Conservation (phyloP, 345 rosid species). For the Erodium maritimum region DNA sequence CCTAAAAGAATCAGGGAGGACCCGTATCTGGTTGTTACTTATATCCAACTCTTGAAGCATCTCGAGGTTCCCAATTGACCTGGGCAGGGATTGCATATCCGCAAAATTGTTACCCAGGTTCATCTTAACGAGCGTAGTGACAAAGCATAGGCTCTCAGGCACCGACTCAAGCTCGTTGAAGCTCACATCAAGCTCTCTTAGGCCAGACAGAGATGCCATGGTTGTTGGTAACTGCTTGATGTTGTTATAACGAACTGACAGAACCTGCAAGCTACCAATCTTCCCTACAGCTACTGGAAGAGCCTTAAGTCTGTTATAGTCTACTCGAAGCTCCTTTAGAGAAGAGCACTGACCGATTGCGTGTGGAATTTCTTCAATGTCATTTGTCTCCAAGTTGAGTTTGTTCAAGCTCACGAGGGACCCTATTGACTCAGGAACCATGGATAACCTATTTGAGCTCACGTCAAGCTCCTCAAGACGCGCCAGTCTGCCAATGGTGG, state of each 20-base stretch:
- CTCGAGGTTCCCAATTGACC: conserved; percentile 91
- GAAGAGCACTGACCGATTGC: conserved; percentile 60
- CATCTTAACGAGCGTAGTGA: conserved; percentile 71
- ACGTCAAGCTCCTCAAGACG: conserved; percentile 77
- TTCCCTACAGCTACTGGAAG: conserved; percentile 97
- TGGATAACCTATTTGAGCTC: conserved; percentile 62
- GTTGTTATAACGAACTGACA: conserved; percentile 77
- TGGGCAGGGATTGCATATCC: conserved; percentile 63
- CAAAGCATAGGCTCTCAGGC: conserved; percentile 92
- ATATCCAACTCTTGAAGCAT: conserved; percentile 86
- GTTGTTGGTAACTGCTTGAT: conserved; percentile 84
- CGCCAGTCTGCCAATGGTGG: conserved; percentile 42
- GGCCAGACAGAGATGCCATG: conserved; percentile 60
- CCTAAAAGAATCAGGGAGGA: conserved; percentile 81
- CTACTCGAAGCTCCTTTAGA: conserved; percentile 63
- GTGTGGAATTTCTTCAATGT: conserved; percentile 81
- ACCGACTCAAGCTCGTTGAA: conserved; percentile 94
- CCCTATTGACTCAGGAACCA: conserved; percentile 61
- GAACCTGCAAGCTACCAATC: conserved; percentile 58
- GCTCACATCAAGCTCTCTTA: conserved; percentile 84
- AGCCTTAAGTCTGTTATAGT: conserved; percentile 88
- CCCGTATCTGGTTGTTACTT: conserved; percentile 88
- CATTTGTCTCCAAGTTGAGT: conserved; percentile 68
- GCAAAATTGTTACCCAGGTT: conserved; percentile 93
- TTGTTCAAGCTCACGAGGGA: conserved; percentile 55